Conservation (phyloP, 2,329 filamentous ascomycete species). For the Claviceps cyperi region DNA sequence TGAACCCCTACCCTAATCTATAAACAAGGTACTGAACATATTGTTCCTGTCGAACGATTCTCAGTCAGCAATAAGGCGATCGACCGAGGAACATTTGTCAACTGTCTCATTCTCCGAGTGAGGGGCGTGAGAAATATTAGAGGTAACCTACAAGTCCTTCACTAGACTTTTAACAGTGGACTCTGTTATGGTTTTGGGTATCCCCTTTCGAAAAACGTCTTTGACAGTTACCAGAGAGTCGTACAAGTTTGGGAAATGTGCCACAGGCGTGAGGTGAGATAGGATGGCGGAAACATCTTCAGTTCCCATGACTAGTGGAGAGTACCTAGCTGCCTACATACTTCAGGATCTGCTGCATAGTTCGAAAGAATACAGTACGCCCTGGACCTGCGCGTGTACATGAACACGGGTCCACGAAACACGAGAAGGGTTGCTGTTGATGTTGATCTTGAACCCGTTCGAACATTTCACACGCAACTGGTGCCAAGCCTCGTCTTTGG, state of each 20-base stretch:
- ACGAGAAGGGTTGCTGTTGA: not conserved
- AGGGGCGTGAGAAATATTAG: not conserved
- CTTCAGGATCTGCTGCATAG: slow-evolving; percentile 24
- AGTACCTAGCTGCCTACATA: not conserved
- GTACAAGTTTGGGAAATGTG: slow-evolving; percentile 10
- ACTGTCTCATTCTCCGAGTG: not conserved
- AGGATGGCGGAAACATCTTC: slow-evolving; percentile 10
- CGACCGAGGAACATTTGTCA: not conserved
- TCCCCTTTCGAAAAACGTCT: not conserved
- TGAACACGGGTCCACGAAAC: slow-evolving; percentile 46
- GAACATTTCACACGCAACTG: not conserved
- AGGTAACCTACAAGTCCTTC: not conserved
- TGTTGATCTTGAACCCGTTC: not conserved
- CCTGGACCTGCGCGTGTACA: slow-evolving; percentile 44
- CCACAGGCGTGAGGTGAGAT: slow-evolving; percentile 11
- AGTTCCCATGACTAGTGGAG: not conserved
- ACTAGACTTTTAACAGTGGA: not conserved
- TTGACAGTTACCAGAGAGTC: slow-evolving; percentile 3
- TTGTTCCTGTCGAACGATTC: not conserved
- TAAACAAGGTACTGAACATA: not conserved
- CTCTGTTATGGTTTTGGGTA: not conserved
- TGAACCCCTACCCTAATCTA: not conserved
- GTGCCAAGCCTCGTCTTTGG: slow-evolving; percentile 11
- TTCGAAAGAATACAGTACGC: slow-evolving; percentile 47
- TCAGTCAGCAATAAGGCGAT: not conserved